These are phyloP conservation scores for Macrophomina pseudophaseolina DNA, from an alignment of 2,329 filamentous ascomycete species.

Conservation along the genomic window DNA sequence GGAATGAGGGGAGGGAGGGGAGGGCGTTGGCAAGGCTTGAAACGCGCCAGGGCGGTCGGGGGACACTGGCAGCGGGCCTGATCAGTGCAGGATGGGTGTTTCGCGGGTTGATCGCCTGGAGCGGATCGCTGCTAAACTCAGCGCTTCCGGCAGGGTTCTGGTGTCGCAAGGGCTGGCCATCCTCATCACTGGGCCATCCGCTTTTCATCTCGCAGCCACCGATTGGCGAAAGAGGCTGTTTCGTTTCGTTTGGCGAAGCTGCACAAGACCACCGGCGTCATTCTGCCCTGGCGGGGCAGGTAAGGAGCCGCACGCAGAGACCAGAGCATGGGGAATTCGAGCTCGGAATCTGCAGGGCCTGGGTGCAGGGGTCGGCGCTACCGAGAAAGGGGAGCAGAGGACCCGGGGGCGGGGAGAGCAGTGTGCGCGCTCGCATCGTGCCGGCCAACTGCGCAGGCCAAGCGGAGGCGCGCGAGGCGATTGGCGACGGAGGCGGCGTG, in stretches of 20 bases:
- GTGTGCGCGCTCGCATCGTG: neutral
- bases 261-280: neutral
- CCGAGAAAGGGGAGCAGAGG: neutral
- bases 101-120: conserved; percentile 23
- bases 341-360: neutral
- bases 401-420: neutral
- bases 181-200: conserved; percentile 13
- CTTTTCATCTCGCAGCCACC: conserved; percentile 4
- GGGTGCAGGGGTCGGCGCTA: neutral
- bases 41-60: conserved; percentile 19
- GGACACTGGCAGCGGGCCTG: conserved; percentile 20
- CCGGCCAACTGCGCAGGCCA: neutral
- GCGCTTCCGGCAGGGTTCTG: conserved; percentile 15
- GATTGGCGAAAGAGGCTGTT: conserved; percentile 9
- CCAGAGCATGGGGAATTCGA: neutral
- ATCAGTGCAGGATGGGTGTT: conserved; percentile 17
- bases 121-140: conserved; percentile 24
- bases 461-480: neutral
- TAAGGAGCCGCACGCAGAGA: neutral
- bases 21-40: neutral
- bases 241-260: neutral
- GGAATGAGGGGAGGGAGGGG: neutral
- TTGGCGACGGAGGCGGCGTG: neutral
- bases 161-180: conserved; percentile 21
- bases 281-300: neutral